Conservation (phyloP, 78 protist genomes). For the Dictyostelium purpureum region DNA sequence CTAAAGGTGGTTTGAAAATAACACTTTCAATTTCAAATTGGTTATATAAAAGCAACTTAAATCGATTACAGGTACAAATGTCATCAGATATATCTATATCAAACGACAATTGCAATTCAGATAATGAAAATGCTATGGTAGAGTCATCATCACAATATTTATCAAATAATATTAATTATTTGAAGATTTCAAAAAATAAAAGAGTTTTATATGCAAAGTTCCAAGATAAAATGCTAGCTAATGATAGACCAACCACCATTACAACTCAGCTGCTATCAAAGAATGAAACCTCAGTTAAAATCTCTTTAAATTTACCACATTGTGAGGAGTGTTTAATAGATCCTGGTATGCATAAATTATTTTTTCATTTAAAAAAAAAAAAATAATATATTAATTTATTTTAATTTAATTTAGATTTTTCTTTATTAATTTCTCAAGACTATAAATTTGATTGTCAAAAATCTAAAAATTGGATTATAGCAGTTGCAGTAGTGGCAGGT, state of each 20-base stretch:
- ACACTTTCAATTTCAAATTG: not conserved
- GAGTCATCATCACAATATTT: too few relatives aligned
- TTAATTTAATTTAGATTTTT: too few relatives aligned
- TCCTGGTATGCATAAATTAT: too few relatives aligned
- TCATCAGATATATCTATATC: not conserved
- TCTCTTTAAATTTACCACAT: constrained; percentile 7
- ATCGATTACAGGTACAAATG: not conserved
- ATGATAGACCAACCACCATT: constrained; percentile 1
- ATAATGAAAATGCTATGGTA: too few relatives aligned
- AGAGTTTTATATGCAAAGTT: constrained; percentile 16
- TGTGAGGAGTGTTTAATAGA: not conserved
- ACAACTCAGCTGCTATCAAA: too few relatives aligned
- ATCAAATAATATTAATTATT: constrained; percentile 30
- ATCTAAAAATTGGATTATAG: not conserved
- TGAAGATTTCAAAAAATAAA: constrained; percentile 5
- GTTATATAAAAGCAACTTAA: not conserved
- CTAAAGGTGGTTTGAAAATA: not conserved
- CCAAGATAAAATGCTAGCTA: not conserved
- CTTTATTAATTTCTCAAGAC: not conserved
- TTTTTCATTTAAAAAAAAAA: too few relatives aligned
- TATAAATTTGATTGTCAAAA: not conserved
- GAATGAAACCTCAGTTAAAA: not conserved
- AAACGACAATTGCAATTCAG: too few relatives aligned
- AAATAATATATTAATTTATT: too few relatives aligned
- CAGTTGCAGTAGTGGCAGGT: not conserved